A percentile compares a stretch with the other conserved stretches of the same genome.
phyloP scores from a whole-genome alignment of 371 early-diverging fungal genomes.

The Mucor piriformis region DNA sequence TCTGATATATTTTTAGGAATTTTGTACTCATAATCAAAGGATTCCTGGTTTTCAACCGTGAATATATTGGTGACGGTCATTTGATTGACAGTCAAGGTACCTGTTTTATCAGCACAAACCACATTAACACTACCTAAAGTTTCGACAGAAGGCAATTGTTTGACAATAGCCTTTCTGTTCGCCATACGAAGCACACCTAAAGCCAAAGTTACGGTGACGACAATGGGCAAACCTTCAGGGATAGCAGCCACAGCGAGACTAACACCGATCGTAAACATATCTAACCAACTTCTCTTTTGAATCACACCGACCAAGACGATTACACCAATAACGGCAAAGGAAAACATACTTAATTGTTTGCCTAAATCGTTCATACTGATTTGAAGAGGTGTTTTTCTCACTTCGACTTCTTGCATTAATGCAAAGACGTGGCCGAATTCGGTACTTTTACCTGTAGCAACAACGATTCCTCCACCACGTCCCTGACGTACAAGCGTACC shows the following conservation, averaged over 20 bases:
- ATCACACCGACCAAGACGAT: constrained; percentile 89
- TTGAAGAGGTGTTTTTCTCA: constrained; percentile 84
- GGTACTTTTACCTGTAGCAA: constrained; percentile 84
- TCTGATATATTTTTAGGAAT: constrained; percentile 36
- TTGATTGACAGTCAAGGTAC: constrained; percentile 84
- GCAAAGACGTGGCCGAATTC: constrained; percentile 87
- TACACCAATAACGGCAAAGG: constrained; percentile 87
- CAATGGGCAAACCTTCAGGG: constrained; percentile 94
- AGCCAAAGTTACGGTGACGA: constrained; percentile 90
- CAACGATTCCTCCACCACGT: constrained; percentile 81
- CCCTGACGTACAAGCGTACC: constrained; percentile 85
- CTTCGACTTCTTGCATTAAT: constrained; percentile 86
- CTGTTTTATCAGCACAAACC: constrained; percentile 95
- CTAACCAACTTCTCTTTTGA: constrained; percentile 87
- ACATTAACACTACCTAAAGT: constrained; percentile 87
- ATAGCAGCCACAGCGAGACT: constrained; percentile 94
- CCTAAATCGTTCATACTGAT: constrained; percentile 87
- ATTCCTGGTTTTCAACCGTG: constrained; percentile 63
- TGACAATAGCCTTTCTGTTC: constrained; percentile 83
- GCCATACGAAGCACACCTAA: constrained; percentile 92
- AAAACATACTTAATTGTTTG: constrained; percentile 80
- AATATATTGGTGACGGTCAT: constrained; percentile 82
- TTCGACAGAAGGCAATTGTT: constrained; percentile 90
- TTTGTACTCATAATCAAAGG: constrained; percentile 66
- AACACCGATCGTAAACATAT: constrained; percentile 95